Evolutionary conservation across 768 basidiomycete species (phyloP).

Genomic region (Pleurotus ostreatus): DNA sequence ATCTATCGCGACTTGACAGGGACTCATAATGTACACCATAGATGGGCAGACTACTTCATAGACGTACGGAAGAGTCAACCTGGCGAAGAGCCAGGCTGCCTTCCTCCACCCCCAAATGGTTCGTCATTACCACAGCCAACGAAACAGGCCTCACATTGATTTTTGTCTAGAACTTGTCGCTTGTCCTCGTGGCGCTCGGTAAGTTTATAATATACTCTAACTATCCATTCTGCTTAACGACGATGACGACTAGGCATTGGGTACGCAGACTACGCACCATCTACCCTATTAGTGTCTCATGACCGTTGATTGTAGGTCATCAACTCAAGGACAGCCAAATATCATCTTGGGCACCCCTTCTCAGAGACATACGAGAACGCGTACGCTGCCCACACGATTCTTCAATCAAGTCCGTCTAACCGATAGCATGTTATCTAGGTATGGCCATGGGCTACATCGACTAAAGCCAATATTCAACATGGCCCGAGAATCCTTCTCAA

Average conservation of each 20-base stretch:
- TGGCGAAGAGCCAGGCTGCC: constrained; percentile 63
- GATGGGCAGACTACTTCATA: constrained; percentile 68
- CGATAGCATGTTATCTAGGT: constrained; percentile 29
- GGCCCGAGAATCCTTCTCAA: constrained; percentile 41
- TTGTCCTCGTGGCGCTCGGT: constrained; percentile 70
- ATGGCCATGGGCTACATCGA: constrained; percentile 50
- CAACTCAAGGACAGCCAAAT: constrained; percentile 61
- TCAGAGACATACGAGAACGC: constrained; percentile 57
- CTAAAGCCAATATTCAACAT: constrained; percentile 49
- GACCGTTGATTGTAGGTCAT: constrained; percentile 38
- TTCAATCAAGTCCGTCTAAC: not conserved
- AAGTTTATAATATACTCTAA: constrained; percentile 15
- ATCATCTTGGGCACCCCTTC: constrained; percentile 57
- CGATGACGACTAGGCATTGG: constrained; percentile 49
- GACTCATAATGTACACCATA: constrained; percentile 18
- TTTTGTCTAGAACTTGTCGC: constrained; percentile 54
- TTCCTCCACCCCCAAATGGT: constrained; percentile 62
- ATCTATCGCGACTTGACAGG: not conserved
- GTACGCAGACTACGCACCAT: constrained; percentile 26
- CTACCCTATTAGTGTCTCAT: not conserved
- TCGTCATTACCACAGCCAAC: constrained; percentile 9
- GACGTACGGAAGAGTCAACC: constrained; percentile 47
- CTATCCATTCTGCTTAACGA: not conserved
- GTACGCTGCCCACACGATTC: constrained; percentile 31
- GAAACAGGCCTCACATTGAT: not conserved